These are phyloP conservation scores for Cyclotella atomus DNA, from an alignment of 108 stramenopile species.

Conservation along the genomic window DNA sequence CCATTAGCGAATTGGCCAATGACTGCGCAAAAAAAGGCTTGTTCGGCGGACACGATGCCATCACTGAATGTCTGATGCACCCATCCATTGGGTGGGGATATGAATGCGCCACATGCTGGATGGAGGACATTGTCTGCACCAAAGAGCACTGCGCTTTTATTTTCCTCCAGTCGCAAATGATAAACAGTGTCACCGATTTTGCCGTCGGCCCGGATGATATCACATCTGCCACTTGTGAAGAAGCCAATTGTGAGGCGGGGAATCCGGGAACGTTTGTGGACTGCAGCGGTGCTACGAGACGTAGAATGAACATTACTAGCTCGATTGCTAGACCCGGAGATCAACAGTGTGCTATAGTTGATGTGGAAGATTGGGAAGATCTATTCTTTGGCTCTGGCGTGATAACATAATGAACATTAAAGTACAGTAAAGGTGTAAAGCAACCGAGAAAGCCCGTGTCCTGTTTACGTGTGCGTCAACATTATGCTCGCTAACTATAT, in stretches of 20 bases:
- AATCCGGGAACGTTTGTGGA: constrained; percentile 40
- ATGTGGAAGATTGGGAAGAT: constrained; percentile 49
- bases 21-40: constrained; percentile 39
- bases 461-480: too few species aligned
- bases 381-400: constrained; percentile 47
- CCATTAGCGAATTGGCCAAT: constrained; percentile 32
- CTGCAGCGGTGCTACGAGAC: constrained; percentile 46
- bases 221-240: constrained; percentile 53
- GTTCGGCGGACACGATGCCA: constrained; percentile 54
- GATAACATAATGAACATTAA: background rate
- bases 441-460: too few species aligned
- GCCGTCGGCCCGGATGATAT: constrained; percentile 53
- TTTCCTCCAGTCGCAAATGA: constrained; percentile 56
- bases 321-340: constrained; percentile 43
- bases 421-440: too few species aligned
- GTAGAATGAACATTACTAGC: constrained; percentile 54
- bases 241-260: constrained; percentile 52
- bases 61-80: constrained; percentile 49
- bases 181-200: constrained; percentile 52
- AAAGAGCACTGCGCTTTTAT: constrained; percentile 58
- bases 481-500: too few species aligned
- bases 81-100: constrained; percentile 44
- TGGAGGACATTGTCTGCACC: constrained; percentile 60
- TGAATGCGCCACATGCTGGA: constrained; percentile 60
- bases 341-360: constrained; percentile 50